Percentiles rank a stretch among this genome's conserved stretches.
These are phyloP conservation scores for Suhomyces chickasaworum DNA, from an alignment of 1,139 yeast species.

Conservation along the genomic window DNA sequence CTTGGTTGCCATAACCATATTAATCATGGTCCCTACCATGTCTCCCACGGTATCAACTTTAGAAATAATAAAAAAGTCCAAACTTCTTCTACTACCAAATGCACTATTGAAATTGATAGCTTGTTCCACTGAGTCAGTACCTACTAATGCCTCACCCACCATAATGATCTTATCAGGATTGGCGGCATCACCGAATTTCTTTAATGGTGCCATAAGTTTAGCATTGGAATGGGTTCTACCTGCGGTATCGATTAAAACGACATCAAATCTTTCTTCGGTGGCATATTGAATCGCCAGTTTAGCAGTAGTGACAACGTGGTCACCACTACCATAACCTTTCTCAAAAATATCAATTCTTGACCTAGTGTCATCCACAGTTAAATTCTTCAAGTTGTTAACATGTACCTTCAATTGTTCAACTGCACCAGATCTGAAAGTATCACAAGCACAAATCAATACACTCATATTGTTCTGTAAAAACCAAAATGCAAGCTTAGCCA, in stretches of 20 bases:
- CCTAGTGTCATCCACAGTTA: slow-evolving; percentile 44
- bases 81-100: slow-evolving; percentile 77
- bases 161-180: slow-evolving; percentile 94
- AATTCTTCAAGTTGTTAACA: slow-evolving; percentile 74
- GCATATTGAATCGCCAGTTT: slow-evolving; percentile 86
- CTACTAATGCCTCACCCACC: slow-evolving; percentile 98
- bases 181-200: slow-evolving; percentile 94
- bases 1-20: slow-evolving; percentile 95
- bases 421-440: slow-evolving; percentile 97
- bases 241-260: slow-evolving; percentile 94
- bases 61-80: slow-evolving; percentile 90
- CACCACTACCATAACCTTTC: slow-evolving; percentile 97
- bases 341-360: slow-evolving; percentile 79
- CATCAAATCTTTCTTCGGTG: slow-evolving; percentile 63
- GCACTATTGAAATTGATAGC: slow-evolving; percentile 92
- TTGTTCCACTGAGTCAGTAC: slow-evolving; percentile 95
- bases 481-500: slow-evolving; percentile 96
- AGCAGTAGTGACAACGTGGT: slow-evolving; percentile 90
- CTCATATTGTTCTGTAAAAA: slow-evolving; percentile 82
- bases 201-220: slow-evolving; percentile 91
- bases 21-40: slow-evolving; percentile 93
- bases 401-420: slow-evolving; percentile 96
- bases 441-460: slow-evolving; percentile 94
- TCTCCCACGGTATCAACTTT: slow-evolving; percentile 98
- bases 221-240: slow-evolving; percentile 97